Evolutionary conservation across 1,139 yeast species (phyloP).

Genomic region (Geotrichum carabidarum): DNA sequence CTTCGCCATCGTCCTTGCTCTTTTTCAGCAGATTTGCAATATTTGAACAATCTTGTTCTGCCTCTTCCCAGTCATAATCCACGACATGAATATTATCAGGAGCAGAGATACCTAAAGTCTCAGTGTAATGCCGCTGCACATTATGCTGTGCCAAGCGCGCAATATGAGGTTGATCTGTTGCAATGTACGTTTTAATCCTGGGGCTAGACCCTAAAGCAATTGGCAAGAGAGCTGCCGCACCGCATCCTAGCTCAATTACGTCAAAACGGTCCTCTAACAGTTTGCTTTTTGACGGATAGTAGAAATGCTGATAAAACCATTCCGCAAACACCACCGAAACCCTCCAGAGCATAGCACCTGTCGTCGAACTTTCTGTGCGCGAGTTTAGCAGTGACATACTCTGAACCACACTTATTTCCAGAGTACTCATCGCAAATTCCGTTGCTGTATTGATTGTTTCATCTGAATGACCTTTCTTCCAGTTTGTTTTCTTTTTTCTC

Average conservation of each 20-base stretch:
- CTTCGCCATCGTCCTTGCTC: conserved; percentile 14
- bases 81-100: conserved; percentile 40
- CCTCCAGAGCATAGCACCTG: conserved; percentile 68
- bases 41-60: conserved; percentile 28
- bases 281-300: background rate
- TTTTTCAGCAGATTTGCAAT: conserved; percentile 1
- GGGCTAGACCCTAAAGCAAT: conserved; percentile 41
- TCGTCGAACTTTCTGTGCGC: conserved; percentile 45
- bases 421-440: background rate
- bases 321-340: conserved; percentile 49
- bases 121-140: conserved; percentile 29
- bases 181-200: conserved; percentile 41
- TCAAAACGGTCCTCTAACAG: conserved; percentile 22
- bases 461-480: background rate
- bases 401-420: conserved; percentile 32
- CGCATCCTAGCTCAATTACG: conserved; percentile 63
- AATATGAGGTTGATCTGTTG: conserved; percentile 60
- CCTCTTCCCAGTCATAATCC: conserved; percentile 64
- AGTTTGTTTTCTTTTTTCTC: conserved; percentile 1
- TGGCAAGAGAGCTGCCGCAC: conserved; percentile 56
- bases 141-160: conserved; percentile 50
- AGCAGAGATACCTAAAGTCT: background rate
- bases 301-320: conserved; percentile 41
- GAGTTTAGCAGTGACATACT: conserved; percentile 39
- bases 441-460: background rate